Conservation (phyloP, 768 basidiomycete genomes). For the Boletus fagicola region DNA sequence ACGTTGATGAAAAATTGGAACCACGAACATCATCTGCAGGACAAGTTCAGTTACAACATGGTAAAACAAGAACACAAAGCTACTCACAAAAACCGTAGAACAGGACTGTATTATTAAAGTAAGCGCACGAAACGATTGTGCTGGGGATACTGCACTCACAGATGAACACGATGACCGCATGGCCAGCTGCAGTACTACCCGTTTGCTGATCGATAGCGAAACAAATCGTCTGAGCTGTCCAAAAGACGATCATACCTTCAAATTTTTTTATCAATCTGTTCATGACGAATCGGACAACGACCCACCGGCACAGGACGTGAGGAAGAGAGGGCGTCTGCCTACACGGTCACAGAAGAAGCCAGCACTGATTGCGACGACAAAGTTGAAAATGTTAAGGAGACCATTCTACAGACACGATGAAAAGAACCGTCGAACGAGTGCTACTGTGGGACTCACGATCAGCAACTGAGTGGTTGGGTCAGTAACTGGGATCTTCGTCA, state of each 20-base stretch:
- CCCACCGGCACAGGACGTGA: constrained; percentile 44
- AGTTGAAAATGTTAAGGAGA: constrained; percentile 53
- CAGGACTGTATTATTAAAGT: constrained; percentile 27
- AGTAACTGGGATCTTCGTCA: constrained; percentile 33
- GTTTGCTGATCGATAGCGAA: constrained; percentile 31
- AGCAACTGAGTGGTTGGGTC: constrained; percentile 43
- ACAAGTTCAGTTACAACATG: neutral
- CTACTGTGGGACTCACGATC: constrained; percentile 30
- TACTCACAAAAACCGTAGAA: constrained; percentile 39
- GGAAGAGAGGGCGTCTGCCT: constrained; percentile 51
- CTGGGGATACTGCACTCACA: constrained; percentile 28
- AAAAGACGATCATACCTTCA: constrained; percentile 42
- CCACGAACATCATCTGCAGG: constrained; percentile 32
- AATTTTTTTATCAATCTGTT: constrained; percentile 32
- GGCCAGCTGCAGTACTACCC: constrained; percentile 31
- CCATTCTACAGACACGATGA: constrained; percentile 41
- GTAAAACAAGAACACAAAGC: neutral
- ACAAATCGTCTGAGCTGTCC: constrained; percentile 39
- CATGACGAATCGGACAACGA: constrained; percentile 13
- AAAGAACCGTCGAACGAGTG: neutral
- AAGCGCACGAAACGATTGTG: neutral
- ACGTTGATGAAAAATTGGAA: neutral
- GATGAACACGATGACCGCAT: constrained; percentile 47
- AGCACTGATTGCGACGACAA: constrained; percentile 49
- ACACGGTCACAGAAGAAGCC: constrained; percentile 48